Conservation (phyloP, 2,329 filamentous ascomycete genomes). For the Byssoonygena ceratinophila region DNA sequence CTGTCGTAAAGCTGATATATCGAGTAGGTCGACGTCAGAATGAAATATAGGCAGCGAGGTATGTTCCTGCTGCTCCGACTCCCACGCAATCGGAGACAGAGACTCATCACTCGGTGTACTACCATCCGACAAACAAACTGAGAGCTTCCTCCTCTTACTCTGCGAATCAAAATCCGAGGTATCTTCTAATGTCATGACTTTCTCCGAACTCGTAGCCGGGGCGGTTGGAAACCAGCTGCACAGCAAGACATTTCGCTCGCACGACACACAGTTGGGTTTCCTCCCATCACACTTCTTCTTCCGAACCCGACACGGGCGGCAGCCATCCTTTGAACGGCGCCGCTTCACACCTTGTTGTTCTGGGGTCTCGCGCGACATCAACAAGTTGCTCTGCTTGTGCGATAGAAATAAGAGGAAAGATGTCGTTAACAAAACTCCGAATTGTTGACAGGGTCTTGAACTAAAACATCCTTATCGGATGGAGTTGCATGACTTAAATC, state of each 20-base stretch:
- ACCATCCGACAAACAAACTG: not conserved
- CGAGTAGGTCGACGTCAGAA: slow-evolving; percentile 2
- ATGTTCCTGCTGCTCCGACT: not conserved
- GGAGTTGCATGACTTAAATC: not conserved
- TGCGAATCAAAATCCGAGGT: not conserved
- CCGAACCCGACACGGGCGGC: slow-evolving; percentile 11
- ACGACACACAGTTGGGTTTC: slow-evolving; percentile 11
- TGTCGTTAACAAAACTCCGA: too few species aligned
- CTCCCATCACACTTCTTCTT: slow-evolving; percentile 14
- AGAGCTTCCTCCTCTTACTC: slow-evolving; percentile 5
- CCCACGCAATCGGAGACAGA: not conserved
- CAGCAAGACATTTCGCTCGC: slow-evolving; percentile 12
- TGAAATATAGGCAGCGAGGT: not conserved
- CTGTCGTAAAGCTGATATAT: slow-evolving; percentile 2
- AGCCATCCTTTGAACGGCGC: slow-evolving; percentile 12
- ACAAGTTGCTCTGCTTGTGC: not conserved
- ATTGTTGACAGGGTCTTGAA: not conserved
- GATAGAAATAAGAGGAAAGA: not conserved
- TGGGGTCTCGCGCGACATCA: slow-evolving; percentile 8
- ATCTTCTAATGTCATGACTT: not conserved
- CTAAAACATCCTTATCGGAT: not conserved
- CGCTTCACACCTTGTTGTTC: slow-evolving; percentile 1
- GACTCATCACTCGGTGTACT: not conserved
- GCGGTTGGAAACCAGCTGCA: slow-evolving; percentile 12
- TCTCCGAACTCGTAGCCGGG: not conserved